These are phyloP conservation scores for Bacidia rubella DNA, from an alignment of 495 filamentous ascomycete species.

Conservation along the genomic window DNA sequence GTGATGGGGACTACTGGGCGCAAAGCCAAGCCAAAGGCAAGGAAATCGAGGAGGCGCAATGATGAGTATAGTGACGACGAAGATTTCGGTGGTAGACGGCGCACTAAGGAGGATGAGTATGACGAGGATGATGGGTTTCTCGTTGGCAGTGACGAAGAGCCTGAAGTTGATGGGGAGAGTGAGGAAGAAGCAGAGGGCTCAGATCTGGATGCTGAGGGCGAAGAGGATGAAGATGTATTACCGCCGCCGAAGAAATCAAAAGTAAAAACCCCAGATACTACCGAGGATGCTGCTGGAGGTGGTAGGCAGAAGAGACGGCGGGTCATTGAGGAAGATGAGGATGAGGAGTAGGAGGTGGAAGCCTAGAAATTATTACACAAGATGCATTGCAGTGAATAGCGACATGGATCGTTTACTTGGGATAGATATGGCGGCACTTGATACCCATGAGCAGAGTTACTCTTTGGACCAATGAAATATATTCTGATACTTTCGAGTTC, in stretches of 20 bases:
- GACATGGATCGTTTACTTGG: not conserved
- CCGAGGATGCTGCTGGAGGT: constrained; percentile 11
- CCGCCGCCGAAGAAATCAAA: constrained; percentile 19
- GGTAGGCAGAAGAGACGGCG: constrained; percentile 17
- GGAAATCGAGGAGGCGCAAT: constrained; percentile 35
- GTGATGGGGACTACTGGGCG: constrained; percentile 31
- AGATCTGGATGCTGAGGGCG: constrained; percentile 45
- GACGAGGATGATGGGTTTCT: constrained; percentile 70
- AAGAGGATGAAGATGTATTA: constrained; percentile 44
- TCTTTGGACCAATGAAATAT: no score
- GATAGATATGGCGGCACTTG: not conserved
- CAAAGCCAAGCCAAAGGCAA: constrained; percentile 26
- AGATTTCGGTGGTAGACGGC: constrained; percentile 50
- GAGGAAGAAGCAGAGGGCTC: constrained; percentile 49
- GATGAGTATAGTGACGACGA: constrained; percentile 41
- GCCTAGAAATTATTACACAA: no score
- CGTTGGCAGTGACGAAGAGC: constrained; percentile 59
- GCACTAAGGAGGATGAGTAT: constrained; percentile 65
- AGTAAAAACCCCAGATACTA: constrained; percentile 15
- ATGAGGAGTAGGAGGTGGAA: constrained; percentile 9
- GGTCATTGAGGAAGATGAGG: constrained; percentile 19
- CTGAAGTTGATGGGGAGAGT: constrained; percentile 43
- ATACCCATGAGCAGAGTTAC: no score
- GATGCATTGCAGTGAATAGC: no score
- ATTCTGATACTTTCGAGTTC: not conserved